Evolutionary conservation across 2,329 filamentous ascomycete species (phyloP).

Genomic region (Lomentospora prolificans): DNA sequence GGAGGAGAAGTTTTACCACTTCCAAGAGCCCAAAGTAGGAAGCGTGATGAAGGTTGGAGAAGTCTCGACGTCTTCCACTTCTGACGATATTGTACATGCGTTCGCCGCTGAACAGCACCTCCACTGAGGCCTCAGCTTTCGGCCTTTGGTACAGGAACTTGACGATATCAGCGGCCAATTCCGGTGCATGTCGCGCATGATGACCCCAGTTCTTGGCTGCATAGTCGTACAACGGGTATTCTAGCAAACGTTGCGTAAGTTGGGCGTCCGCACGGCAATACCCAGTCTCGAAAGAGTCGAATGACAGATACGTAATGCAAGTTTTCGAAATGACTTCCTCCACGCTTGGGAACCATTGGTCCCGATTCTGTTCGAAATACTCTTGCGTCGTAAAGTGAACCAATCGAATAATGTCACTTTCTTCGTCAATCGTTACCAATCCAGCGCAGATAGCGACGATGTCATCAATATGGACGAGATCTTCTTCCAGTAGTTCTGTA

Average conservation of each 20-base stretch:
- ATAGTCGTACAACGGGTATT: slow-evolving; percentile 20
- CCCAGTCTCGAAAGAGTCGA: slow-evolving; percentile 17
- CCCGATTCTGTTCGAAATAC: slow-evolving; percentile 26
- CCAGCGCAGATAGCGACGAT: slow-evolving; percentile 29
- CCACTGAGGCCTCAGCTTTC: not conserved
- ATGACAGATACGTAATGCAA: slow-evolving; percentile 28
- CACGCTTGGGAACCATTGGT: slow-evolving; percentile 20
- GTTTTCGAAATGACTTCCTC: slow-evolving; percentile 17
- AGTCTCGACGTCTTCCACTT: not conserved
- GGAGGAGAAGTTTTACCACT: not conserved
- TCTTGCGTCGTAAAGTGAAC: slow-evolving; percentile 37
- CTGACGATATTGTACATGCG: not conserved
- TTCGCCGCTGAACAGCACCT: not conserved
- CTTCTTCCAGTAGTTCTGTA: slow-evolving; percentile 22
- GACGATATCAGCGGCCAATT: not conserved
- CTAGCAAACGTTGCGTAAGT: slow-evolving; percentile 14
- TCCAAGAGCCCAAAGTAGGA: not conserved
- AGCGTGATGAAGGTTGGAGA: not conserved
- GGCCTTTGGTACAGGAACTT: not conserved
- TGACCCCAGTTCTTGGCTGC: slow-evolving; percentile 22
- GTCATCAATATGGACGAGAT: slow-evolving; percentile 22
- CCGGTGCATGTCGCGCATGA: slow-evolving; percentile 15
- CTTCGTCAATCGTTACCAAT: slow-evolving; percentile 28
- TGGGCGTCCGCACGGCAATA: slow-evolving; percentile 12
- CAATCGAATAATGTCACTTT: slow-evolving; percentile 27